These are phyloP conservation scores for Scedosporium minutisporum DNA, from an alignment of 2,329 filamentous ascomycete genomes.

Conservation along the genomic window DNA sequence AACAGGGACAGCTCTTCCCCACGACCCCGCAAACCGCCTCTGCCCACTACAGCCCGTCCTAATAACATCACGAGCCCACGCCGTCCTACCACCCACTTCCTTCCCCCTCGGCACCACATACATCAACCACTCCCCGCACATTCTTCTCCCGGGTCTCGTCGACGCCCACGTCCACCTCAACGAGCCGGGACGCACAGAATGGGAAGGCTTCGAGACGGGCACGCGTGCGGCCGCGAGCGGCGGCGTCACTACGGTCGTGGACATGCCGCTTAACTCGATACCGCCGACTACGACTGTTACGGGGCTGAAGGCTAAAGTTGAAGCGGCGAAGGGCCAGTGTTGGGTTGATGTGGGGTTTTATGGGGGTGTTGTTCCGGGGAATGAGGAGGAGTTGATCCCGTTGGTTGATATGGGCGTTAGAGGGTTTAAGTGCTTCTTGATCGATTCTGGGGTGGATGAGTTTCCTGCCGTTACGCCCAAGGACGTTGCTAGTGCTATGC, in stretches of 20 bases:
- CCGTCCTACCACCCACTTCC: slow-evolving; percentile 61
- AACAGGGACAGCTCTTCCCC: too few relatives aligned
- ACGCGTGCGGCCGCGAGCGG: slow-evolving; percentile 90
- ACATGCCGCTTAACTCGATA: slow-evolving; percentile 97
- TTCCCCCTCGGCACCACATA: slow-evolving; percentile 70
- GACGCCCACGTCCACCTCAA: slow-evolving; percentile 98
- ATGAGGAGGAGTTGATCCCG: slow-evolving; percentile 66
- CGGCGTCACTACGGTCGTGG: slow-evolving; percentile 90
- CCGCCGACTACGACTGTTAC: slow-evolving; percentile 86
- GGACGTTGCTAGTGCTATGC: slow-evolving; percentile 75
- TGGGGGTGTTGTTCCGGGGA: slow-evolving; percentile 87
- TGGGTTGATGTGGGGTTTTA: slow-evolving; percentile 99
- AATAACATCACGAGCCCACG: too few relatives aligned
- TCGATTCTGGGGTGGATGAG: slow-evolving; percentile 93
- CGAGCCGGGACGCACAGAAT: slow-evolving; percentile 92
- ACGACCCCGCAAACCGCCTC: too few relatives aligned
- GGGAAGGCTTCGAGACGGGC: slow-evolving; percentile 96
- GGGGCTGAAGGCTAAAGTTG: slow-evolving; percentile 75
- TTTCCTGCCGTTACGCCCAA: slow-evolving; percentile 80
- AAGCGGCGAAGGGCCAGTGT: slow-evolving; percentile 75
- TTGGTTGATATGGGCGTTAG: slow-evolving; percentile 79
- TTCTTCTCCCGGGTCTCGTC: slow-evolving; percentile 83
- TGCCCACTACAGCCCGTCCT: too few relatives aligned
- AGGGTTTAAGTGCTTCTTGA: slow-evolving; percentile 96
- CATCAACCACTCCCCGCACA: slow-evolving; percentile 71